A percentile compares a stretch with the other conserved stretches of the same genome.
phyloP scores from a whole-genome alignment of 2,329 filamentous ascomycete species.

The Cercospora zeae-maydis region DNA sequence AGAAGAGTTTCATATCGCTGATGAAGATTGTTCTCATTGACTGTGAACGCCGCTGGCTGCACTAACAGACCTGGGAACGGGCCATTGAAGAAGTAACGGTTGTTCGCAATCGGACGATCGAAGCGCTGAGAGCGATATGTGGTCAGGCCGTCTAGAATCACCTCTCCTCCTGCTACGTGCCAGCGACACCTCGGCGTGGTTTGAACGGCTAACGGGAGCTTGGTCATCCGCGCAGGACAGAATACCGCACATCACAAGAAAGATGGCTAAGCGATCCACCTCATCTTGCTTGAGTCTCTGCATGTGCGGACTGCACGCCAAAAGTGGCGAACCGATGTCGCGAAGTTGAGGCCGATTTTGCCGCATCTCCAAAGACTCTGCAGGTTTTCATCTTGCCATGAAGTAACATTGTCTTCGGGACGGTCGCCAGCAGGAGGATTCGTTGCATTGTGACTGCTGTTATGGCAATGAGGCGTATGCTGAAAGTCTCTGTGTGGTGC shows the following conservation, averaged over 20 bases:
- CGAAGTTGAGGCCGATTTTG: background rate
- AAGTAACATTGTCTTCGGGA: background rate
- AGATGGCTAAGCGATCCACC: background rate
- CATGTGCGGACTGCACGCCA: too few relatives aligned
- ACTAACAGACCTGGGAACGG: slow-evolving; percentile 19
- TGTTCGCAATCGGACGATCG: slow-evolving; percentile 28
- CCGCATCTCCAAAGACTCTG: background rate
- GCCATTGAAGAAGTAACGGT: slow-evolving; percentile 31
- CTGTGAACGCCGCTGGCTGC: slow-evolving; percentile 26
- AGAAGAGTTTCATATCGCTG: too few relatives aligned
- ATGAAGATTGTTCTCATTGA: background rate
- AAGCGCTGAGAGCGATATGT: slow-evolving; percentile 22
- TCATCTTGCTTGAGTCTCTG: too few relatives aligned
- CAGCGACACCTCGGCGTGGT: too few relatives aligned
- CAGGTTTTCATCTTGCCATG: too few relatives aligned
- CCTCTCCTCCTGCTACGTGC: too few relatives aligned
- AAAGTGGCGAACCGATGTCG: too few relatives aligned
- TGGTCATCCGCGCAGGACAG: too few relatives aligned
- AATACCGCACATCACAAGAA: background rate
- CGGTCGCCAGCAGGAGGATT: background rate
- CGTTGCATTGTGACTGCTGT: background rate
- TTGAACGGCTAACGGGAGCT: too few relatives aligned
- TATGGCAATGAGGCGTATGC: background rate
- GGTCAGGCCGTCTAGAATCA: slow-evolving; percentile 22
- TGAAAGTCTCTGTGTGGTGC: background rate